Evolutionary conservation across 371 early-diverging fungal genomes (phyloP).

Genomic region (Dichotomocladium elegans): DNA sequence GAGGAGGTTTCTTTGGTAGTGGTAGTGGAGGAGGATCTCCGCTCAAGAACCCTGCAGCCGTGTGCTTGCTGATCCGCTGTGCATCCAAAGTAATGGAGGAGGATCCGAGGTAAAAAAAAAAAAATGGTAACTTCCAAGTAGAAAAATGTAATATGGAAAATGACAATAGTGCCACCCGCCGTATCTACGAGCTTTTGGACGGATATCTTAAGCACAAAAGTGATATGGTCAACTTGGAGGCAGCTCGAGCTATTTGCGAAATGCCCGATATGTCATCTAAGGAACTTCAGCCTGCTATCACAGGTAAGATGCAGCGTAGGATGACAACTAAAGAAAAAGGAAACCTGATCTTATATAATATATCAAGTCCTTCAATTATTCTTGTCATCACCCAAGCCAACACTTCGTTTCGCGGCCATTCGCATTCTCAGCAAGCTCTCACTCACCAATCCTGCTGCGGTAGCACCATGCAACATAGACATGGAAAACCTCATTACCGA

Average conservation of each 20-base stretch:
- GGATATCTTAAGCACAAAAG: constrained; percentile 90
- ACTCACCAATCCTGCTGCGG: constrained; percentile 81
- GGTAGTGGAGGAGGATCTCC: constrained; percentile 28
- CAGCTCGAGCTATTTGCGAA: constrained; percentile 93
- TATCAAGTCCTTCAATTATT: constrained; percentile 80
- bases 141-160: not conserved
- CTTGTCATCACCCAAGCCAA: constrained; percentile 87
- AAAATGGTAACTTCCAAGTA: not conserved
- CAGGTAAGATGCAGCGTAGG: constrained; percentile 39
- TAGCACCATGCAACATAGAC: constrained; percentile 92
- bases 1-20: constrained; percentile 48
- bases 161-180: constrained; percentile 53
- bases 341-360: too few species aligned
- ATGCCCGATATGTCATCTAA: constrained; percentile 77
- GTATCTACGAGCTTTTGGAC: constrained; percentile 82
- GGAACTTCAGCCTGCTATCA: constrained; percentile 89
- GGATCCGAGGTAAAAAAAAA: constrained; percentile 56
- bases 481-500: constrained; percentile 97
- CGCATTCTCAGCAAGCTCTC: constrained; percentile 92
- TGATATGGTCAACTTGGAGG: constrained; percentile 96
- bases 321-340: not conserved
- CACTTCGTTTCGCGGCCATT: constrained; percentile 95
- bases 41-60: constrained; percentile 84
- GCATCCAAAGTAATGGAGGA: constrained; percentile 93
- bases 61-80: constrained; percentile 90